phyloP scores from a whole-genome alignment of 768 basidiomycete genomes.

The Rhizopogon vulgaris region DNA sequence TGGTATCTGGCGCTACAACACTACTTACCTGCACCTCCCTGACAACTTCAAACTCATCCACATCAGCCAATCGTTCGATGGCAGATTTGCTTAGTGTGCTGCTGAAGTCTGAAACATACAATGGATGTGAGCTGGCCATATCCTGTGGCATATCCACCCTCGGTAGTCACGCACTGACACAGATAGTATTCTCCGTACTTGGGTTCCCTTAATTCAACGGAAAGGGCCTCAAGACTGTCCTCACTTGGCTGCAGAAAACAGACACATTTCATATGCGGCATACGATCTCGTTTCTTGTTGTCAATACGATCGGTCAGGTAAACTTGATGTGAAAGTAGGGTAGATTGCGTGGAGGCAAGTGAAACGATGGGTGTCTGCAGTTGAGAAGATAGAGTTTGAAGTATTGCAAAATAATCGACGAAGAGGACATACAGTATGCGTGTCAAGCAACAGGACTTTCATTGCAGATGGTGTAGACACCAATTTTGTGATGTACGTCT shows the following conservation, averaged over 20 bases:
- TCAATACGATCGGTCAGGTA: constrained; percentile 98
- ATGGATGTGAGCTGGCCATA: constrained; percentile 12
- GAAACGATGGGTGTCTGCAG: constrained; percentile 93
- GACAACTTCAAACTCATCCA: constrained; percentile 95
- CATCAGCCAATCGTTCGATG: constrained; percentile 90
- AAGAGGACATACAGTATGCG: constrained; percentile 69
- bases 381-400: constrained; percentile 4
- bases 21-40: constrained; percentile 85
- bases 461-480: constrained; percentile 80
- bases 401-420: background rate
- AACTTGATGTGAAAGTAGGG: constrained; percentile 89
- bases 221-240: constrained; percentile 77
- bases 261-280: constrained; percentile 96
- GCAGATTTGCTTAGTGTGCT: constrained; percentile 84
- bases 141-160: constrained; percentile 15
- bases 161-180: constrained; percentile 85
- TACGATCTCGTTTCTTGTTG: constrained; percentile 84
- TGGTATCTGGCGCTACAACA: background rate
- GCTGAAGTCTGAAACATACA: constrained; percentile 72
- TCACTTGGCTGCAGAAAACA: constrained; percentile 85
- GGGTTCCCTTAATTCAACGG: constrained; percentile 79
- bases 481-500: constrained; percentile 88
- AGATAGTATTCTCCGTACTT: constrained; percentile 98
- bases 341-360: constrained; percentile 89
- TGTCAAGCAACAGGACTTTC: constrained; percentile 93